Evolutionary conservation across 768 basidiomycete genomes (phyloP).

Genomic region (Tylopilus vinaceipallidus): DNA sequence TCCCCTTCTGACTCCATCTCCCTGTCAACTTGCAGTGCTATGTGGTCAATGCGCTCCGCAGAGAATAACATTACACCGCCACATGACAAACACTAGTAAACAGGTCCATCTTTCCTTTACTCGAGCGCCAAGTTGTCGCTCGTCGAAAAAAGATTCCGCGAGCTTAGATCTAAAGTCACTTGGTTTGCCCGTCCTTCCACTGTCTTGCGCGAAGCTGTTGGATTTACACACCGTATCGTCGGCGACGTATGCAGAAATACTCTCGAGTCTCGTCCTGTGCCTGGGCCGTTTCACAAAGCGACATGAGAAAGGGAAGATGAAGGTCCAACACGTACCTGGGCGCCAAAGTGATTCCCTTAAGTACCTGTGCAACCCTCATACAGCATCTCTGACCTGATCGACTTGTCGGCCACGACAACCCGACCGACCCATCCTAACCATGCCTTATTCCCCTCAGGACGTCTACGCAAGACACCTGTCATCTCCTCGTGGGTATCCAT

Average conservation of each 20-base stretch:
- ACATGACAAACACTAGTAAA: conserved; percentile 19
- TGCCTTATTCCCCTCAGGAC: conserved; percentile 9
- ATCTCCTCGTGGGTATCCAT: conserved; percentile 27
- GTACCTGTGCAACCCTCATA: background rate
- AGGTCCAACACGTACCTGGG: background rate
- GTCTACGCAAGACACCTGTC: conserved; percentile 17
- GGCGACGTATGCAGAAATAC: too few species aligned
- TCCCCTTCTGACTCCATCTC: conserved; percentile 15
- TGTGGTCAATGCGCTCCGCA: conserved; percentile 24
- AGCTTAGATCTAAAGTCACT: too few species aligned
- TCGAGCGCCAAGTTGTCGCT: too few species aligned
- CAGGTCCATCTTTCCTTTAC: background rate
- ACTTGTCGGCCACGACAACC: background rate
- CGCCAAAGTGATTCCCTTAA: too few species aligned
- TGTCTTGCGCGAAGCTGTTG: too few species aligned
- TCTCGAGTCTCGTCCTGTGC: too few species aligned
- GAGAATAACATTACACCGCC: conserved; percentile 11
- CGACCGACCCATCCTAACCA: background rate
- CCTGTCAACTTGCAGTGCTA: conserved; percentile 22
- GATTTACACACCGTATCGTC: too few species aligned
- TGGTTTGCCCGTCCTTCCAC: too few species aligned
- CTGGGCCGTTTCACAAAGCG: too few species aligned
- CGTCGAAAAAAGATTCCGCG: too few species aligned
- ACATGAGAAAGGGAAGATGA: background rate
- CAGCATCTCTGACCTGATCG: background rate